Conservation (phyloP, 139 green algal genomes). For the Asterochloris erici region DNA sequence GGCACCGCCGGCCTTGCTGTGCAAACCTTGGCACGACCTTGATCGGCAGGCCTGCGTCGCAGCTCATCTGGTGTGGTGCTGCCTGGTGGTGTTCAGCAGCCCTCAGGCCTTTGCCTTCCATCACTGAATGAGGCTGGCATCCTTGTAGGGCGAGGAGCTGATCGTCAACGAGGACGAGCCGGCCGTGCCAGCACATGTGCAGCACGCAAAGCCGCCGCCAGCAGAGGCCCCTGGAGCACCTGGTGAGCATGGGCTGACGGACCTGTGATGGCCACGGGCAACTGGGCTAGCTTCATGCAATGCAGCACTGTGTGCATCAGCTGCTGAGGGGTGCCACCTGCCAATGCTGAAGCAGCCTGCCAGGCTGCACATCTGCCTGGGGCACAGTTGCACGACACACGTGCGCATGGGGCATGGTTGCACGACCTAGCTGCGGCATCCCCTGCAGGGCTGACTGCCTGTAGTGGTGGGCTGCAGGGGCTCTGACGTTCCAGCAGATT, state of each 20-base stretch:
- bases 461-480: not conserved
- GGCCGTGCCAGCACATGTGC: not conserved
- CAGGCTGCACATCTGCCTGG: not conserved
- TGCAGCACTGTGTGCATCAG: not conserved
- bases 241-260: not conserved
- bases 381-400: not conserved
- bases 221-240: slow-evolving; percentile 21
- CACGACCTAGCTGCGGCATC: not conserved
- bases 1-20: not conserved
- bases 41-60: not conserved
- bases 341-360: not conserved
- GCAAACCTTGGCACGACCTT: not conserved
- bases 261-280: not conserved
- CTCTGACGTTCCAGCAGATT: slow-evolving; percentile 38
- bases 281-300: slow-evolving; percentile 29
- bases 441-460: not conserved
- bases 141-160: slow-evolving; percentile 41
- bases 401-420: not conserved
- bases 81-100: no score
- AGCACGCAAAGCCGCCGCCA: slow-evolving; percentile 6
- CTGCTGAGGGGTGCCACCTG: no score
- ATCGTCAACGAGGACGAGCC: slow-evolving; percentile 44
- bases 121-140: no score
- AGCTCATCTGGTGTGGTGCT: not conserved
- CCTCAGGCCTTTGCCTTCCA: not conserved